phyloP scores from a whole-genome alignment of 352 stramenopile species.

The Blastocystis hominis region DNA sequence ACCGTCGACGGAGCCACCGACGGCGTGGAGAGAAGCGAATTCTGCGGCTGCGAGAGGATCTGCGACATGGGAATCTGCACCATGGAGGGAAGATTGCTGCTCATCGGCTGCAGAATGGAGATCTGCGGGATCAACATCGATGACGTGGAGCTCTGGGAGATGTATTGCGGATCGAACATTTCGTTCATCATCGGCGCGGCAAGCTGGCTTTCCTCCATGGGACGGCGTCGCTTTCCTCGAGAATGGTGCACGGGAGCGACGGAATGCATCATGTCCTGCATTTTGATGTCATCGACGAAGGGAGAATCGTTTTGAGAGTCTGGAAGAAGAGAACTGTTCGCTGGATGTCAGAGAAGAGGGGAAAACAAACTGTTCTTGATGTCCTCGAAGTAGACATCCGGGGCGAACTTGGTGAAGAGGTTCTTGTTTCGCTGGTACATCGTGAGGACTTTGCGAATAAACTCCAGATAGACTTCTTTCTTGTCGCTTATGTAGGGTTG shows the following conservation, averaged over 20 bases:
- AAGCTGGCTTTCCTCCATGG: background rate
- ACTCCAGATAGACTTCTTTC: slow-evolving; percentile 24
- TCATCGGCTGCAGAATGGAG: slow-evolving; percentile 29
- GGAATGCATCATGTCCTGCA: background rate
- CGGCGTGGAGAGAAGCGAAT: background rate
- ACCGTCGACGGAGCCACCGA: background rate
- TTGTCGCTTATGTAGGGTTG: background rate
- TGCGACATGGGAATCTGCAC: background rate
- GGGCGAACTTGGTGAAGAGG: slow-evolving; percentile 16
- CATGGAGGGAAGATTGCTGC: background rate
- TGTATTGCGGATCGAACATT: slow-evolving; percentile 1
- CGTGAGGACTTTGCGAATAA: slow-evolving; percentile 27
- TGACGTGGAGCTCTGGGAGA: background rate
- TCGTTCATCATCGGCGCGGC: background rate
- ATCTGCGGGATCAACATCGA: background rate
- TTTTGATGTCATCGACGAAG: slow-evolving; percentile 16
- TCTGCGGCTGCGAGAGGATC: background rate
- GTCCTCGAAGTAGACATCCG: slow-evolving; percentile 16
- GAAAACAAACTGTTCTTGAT: slow-evolving; percentile 7
- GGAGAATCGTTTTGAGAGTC: background rate
- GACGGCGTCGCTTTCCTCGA: background rate
- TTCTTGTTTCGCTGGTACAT: slow-evolving; percentile 34
- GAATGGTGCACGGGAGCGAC: slow-evolving; percentile 9
- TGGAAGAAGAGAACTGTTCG: background rate
- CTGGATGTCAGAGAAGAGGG: background rate